A percentile compares a stretch with the other conserved stretches of the same genome.
Evolutionary conservation across 495 filamentous ascomycete species (phyloP).

Genomic region (Penicillium turbatum): DNA sequence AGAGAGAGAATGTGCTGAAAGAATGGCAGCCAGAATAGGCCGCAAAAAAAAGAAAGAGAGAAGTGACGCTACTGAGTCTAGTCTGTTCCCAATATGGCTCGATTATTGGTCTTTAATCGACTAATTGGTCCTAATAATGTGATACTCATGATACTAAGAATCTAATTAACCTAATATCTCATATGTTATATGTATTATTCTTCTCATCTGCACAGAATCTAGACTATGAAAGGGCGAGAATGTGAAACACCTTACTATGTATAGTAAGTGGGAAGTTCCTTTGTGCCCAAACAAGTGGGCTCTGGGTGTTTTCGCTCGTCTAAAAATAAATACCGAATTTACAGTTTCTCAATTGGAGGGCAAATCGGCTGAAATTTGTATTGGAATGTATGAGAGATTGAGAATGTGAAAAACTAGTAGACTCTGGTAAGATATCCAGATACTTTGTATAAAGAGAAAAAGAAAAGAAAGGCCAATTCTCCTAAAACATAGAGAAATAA

Average conservation of each 20-base stretch:
- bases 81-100: background rate
- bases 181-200: no score
- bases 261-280: constrained; percentile 13
- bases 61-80: constrained; percentile 4
- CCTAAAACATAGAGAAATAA: no score
- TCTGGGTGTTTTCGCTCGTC: background rate
- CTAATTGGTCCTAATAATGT: no score
- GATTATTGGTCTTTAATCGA: background rate
- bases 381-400: constrained; percentile 4
- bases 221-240: background rate
- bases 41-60: background rate
- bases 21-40: background rate
- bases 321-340: constrained; percentile 23
- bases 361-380: background rate
- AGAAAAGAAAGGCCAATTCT: background rate
- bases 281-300: background rate
- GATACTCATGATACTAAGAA: no score
- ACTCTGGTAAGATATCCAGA: background rate
- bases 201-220: background rate
- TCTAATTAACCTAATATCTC: no score
- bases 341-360: background rate
- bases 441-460: no score
- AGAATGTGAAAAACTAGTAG: background rate
- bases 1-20: background rate
- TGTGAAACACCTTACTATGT: constrained; percentile 28